These are phyloP conservation scores for Cryptococcus sp. DNA, from an alignment of 1,284 basidiomycete species.

Conservation along the genomic window DNA sequence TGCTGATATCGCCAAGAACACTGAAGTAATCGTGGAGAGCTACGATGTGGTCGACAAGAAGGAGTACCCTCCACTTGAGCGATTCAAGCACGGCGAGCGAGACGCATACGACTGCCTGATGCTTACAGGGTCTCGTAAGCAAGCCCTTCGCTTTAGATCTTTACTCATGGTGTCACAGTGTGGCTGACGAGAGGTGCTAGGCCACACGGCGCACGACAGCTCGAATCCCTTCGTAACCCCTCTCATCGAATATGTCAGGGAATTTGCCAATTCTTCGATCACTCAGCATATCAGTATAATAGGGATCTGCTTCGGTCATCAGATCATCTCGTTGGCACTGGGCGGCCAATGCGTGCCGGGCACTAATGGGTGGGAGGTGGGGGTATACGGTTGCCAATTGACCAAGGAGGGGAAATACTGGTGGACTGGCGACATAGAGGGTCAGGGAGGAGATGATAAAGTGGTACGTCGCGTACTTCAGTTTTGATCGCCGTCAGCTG, in stretches of 20 bases:
- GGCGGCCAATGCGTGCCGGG: slow-evolving; percentile 54
- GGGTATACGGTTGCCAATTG: slow-evolving; percentile 53
- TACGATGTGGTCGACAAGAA: slow-evolving; percentile 56
- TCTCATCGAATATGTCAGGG: slow-evolving; percentile 41
- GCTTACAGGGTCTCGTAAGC: slow-evolving; percentile 58
- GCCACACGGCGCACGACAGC: slow-evolving; percentile 46
- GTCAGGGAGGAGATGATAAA: slow-evolving; percentile 40
- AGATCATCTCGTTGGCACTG: slow-evolving; percentile 57
- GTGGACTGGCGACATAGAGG: slow-evolving; percentile 47
- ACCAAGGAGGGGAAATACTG: slow-evolving; percentile 52
- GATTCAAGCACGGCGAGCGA: slow-evolving; percentile 45
- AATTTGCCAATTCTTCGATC: slow-evolving; percentile 28
- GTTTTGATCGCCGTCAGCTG: neutral
- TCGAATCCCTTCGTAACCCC: slow-evolving; percentile 35
- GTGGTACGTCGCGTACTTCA: slow-evolving; percentile 33
- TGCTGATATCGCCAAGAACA: slow-evolving; percentile 18
- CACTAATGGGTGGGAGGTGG: slow-evolving; percentile 58
- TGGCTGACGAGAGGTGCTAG: slow-evolving; percentile 17
- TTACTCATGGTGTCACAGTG: neutral
- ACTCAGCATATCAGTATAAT: slow-evolving; percentile 44
- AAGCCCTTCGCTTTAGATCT: neutral
- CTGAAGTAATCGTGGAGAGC: slow-evolving; percentile 53
- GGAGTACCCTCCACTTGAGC: slow-evolving; percentile 54
- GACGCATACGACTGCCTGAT: slow-evolving; percentile 55
- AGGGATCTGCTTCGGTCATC: slow-evolving; percentile 59